Evolutionary conservation across 2,329 filamentous ascomycete genomes (phyloP).

Genomic region (Penicillium rolfsii): DNA sequence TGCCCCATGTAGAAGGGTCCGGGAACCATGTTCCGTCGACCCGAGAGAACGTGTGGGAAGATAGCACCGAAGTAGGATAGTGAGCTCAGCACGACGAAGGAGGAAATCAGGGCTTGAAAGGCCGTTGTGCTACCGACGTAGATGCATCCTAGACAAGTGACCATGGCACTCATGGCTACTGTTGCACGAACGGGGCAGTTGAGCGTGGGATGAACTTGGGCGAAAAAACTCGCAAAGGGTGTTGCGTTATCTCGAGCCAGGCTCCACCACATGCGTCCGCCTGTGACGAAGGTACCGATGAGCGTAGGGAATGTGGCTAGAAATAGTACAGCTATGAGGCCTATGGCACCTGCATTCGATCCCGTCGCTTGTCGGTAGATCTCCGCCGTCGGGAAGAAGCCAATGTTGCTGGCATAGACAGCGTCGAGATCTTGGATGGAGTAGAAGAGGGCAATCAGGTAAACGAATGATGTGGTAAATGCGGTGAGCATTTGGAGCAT

Average conservation of each 20-base stretch:
- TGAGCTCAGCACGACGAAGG: conserved; percentile 59
- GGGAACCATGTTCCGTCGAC: conserved; percentile 52
- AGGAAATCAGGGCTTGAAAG: conserved; percentile 68
- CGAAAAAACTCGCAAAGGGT: conserved; percentile 55
- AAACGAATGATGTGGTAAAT: conserved; percentile 49
- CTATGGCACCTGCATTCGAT: conserved; percentile 55
- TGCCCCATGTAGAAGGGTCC: conserved; percentile 63
- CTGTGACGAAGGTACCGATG: conserved; percentile 59
- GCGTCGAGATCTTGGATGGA: conserved; percentile 51
- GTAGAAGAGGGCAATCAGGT: conserved; percentile 51
- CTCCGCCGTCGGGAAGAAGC: conserved; percentile 64
- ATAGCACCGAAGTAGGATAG: conserved; percentile 67
- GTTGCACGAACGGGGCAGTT: conserved; percentile 62
- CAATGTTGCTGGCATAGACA: conserved; percentile 51
- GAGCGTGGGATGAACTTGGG: conserved; percentile 51
- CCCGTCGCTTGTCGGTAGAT: conserved; percentile 66
- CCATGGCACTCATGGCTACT: conserved; percentile 53
- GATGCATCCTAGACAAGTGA: conserved; percentile 63
- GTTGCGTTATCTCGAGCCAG: conserved; percentile 62
- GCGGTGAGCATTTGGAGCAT: conserved; percentile 51
- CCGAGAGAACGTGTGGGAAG: conserved; percentile 58
- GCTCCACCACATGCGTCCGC: conserved; percentile 63
- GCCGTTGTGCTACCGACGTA: conserved; percentile 69
- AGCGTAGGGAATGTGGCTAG: conserved; percentile 57
- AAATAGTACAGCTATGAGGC: conserved; percentile 58